Evolutionary conservation across 495 filamentous ascomycete genomes (phyloP), one percentile per base, ranked within the genome.

Genomic region (Daldinia caldariorum): DNA sequence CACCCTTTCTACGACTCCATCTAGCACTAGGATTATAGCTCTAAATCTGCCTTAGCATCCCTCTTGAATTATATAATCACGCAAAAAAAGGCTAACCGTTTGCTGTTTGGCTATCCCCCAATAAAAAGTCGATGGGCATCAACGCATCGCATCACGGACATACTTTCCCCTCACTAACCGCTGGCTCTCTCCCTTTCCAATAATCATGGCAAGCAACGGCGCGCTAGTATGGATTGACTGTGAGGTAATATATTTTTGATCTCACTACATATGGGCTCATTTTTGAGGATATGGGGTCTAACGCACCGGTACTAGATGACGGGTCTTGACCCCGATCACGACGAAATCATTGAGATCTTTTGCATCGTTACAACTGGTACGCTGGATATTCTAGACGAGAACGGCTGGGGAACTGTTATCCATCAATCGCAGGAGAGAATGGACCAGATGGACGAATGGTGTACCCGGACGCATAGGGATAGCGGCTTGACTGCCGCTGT

Each of bases 261-360:
- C 20, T 20, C 32, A 9, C 5, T 9, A 32, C 10, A 37, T 10
- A 1, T n/a, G 22, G 7, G 29, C 3, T 26, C 26, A 26, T 57
- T 14, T 8, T 12, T 16, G 14, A n/a, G 54, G 10, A 50, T 66
- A 39, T 74, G 59, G 53, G 26, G 26, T 26, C 64, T 61, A 58
- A 60, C 20, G 38, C 31, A 31, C 22, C 45, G 13, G n/a, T 37
- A 51, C 3, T 35, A 97, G 94, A 99, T 99, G 95, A 97, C 96
- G 3, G 95, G 95, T 3, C 88, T 99, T 4, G 84, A 97, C 77
- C 82, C 88, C 1, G 86, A 90, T 32, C 86, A 78, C 18, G 96
- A 98, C 73, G 86, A 88, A 14, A 97, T 99, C 74, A 87, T 99
- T 70, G 92, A 96, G 75, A 91, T 99, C 34, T 95, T 90, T 79